These are phyloP conservation scores for Phytophthora macrochlamydospora DNA, from an alignment of 352 stramenopile species.

Conservation along the genomic window DNA sequence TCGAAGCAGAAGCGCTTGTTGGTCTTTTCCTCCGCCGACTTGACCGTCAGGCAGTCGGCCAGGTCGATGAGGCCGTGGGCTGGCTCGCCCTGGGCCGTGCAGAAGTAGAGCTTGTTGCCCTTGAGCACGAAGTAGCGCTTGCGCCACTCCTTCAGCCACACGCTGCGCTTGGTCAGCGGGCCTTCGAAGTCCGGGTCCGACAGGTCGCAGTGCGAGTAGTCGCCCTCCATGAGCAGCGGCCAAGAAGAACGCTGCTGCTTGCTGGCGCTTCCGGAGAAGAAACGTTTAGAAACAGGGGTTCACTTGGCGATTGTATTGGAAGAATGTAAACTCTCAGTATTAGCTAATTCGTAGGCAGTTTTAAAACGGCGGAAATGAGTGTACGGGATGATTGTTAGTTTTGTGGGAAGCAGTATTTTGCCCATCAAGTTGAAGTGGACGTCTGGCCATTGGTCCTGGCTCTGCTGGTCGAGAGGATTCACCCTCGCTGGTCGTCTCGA, in stretches of 20 bases:
- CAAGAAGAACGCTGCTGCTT: no score
- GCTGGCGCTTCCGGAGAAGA: no score
- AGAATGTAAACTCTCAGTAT: no score
- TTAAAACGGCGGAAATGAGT: no score
- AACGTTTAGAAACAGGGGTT: no score
- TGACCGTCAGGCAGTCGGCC: constrained; percentile 90
- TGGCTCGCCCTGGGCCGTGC: constrained; percentile 65
- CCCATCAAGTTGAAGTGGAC: constrained; percentile 1
- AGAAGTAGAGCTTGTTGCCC: constrained; percentile 93
- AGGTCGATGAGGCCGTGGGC: constrained; percentile 91
- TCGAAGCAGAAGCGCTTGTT: constrained; percentile 93
- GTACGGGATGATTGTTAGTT: background rate
- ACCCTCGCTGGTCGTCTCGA: constrained; percentile 9
- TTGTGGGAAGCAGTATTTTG: background rate
- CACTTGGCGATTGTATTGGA: no score
- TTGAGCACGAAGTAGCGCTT: constrained; percentile 92
- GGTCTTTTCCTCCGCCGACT: constrained; percentile 91
- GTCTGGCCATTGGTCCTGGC: background rate
- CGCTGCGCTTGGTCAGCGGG: constrained; percentile 90
- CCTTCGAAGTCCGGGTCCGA: constrained; percentile 88
- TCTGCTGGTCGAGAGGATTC: background rate
- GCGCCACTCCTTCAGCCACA: constrained; percentile 93
- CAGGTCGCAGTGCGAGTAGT: constrained; percentile 79
- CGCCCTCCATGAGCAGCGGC: constrained; percentile 56
- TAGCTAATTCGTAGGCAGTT: no score